Evolutionary conservation across 2,329 filamentous ascomycete species (phyloP).

Genomic region (Meredithiella fracta): DNA sequence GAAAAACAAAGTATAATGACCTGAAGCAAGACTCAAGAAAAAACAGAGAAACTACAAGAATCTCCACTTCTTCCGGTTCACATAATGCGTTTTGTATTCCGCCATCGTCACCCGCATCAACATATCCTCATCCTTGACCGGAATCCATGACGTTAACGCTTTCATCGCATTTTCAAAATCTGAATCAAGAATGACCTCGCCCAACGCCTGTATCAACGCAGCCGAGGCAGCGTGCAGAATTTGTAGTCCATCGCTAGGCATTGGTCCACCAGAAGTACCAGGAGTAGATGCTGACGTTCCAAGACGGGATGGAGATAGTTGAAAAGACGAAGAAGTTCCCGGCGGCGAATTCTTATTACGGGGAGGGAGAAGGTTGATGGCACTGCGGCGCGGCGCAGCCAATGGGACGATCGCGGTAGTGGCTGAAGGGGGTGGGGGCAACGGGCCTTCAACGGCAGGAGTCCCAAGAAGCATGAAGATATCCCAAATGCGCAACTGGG

Average conservation of each 20-base stretch:
- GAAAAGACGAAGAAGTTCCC: conserved; percentile 83
- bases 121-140: conserved; percentile 82
- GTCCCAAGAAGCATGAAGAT: conserved; percentile 91
- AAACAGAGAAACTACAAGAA: conserved; percentile 2
- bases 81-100: conserved; percentile 50
- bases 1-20: neutral
- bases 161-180: conserved; percentile 99
- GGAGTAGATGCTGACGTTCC: neutral
- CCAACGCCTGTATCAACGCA: conserved; percentile 76
- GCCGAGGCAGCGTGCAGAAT: conserved; percentile 80
- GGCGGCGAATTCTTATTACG: conserved; percentile 90
- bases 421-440: conserved; percentile 12
- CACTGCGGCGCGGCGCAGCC: conserved; percentile 4
- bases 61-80: conserved; percentile 13
- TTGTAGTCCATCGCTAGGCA: conserved; percentile 43
- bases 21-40: neutral
- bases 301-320: conserved; percentile 15
- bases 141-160: conserved; percentile 81
- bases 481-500: conserved; percentile 92
- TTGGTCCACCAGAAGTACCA: conserved; percentile 3
- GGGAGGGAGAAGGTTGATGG: conserved; percentile 58
- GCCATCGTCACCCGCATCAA: conserved; percentile 79
- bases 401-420: neutral
- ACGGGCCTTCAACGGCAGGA: conserved; percentile 25
- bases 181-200: conserved; percentile 74